Conservation (phyloP, 495 filamentous ascomycete genomes). For the Hypoxylon lienhwacheense region DNA sequence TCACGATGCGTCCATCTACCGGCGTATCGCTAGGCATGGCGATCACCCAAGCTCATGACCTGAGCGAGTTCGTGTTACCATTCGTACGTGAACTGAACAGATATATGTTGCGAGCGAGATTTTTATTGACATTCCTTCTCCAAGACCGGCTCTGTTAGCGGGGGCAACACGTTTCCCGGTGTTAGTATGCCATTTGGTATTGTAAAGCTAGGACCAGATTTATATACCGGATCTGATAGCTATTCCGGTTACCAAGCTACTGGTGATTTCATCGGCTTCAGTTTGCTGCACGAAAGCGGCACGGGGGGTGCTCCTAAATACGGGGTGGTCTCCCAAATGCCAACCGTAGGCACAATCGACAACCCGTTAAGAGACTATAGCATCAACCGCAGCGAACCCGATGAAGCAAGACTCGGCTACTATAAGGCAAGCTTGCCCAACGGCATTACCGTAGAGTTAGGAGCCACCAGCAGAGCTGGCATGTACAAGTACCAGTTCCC, state of each 20-base stretch:
- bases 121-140: not conserved
- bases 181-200: slow-evolving; percentile 67
- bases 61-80: slow-evolving; percentile 30
- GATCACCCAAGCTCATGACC: slow-evolving; percentile 9
- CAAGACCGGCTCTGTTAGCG: slow-evolving; percentile 47
- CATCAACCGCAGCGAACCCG: slow-evolving; percentile 51
- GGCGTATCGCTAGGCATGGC: slow-evolving; percentile 15
- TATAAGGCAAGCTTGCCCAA: slow-evolving; percentile 60
- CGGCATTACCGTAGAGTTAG: slow-evolving; percentile 61
- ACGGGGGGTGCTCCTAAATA: slow-evolving; percentile 78
- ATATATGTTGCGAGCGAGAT: not conserved
- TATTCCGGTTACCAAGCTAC: slow-evolving; percentile 65
- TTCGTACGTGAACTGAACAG: slow-evolving; percentile 13
- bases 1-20: slow-evolving; percentile 22
- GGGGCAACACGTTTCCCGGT: slow-evolving; percentile 72
- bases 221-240: slow-evolving; percentile 58
- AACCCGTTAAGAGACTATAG: slow-evolving; percentile 63
- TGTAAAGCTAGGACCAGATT: slow-evolving; percentile 71
- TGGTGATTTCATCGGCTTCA: slow-evolving; percentile 69
- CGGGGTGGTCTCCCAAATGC: slow-evolving; percentile 69
- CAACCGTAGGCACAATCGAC: slow-evolving; percentile 54
- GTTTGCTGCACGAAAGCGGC: slow-evolving; percentile 73
- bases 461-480: slow-evolving; percentile 63
- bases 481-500: slow-evolving; percentile 67
- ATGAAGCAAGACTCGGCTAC: slow-evolving; percentile 62